phyloP scores from a whole-genome alignment of 768 basidiomycete species.

The Hebeloma cylindrosporum region DNA sequence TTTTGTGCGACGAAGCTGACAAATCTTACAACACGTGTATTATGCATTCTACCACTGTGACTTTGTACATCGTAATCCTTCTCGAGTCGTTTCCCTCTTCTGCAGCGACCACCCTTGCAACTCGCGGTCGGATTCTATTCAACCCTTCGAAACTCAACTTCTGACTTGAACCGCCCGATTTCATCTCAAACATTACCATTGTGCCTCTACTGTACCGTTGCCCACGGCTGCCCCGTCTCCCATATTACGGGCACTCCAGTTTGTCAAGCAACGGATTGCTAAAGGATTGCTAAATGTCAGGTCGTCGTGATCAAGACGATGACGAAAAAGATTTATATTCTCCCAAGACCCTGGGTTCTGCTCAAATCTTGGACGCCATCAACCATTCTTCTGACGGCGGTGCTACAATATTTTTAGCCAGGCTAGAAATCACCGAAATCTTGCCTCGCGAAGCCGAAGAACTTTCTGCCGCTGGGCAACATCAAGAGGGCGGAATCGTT shows the following conservation, averaged over 20 bases:
- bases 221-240: no score
- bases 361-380: constrained; percentile 66
- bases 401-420: constrained; percentile 81
- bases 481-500: constrained; percentile 49
- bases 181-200: background rate
- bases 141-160: background rate
- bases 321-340: constrained; percentile 20
- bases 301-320: constrained; percentile 31
- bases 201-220: background rate
- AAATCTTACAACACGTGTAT: no score
- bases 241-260: no score
- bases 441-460: constrained; percentile 73
- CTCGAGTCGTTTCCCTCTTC: no score
- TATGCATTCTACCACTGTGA: no score
- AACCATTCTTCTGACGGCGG: constrained; percentile 72
- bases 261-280: no score
- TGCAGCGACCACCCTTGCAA: no score
- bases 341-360: constrained; percentile 45
- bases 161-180: background rate
- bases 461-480: constrained; percentile 60
- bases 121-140: no score
- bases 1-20: no score
- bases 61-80: no score
- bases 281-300: constrained; percentile 25
- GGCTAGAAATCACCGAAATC: constrained; percentile 75